Base-by-base conservation (phyloP, 1,139 yeast species). In the Suzukiozyma palmioleophila region DNA sequence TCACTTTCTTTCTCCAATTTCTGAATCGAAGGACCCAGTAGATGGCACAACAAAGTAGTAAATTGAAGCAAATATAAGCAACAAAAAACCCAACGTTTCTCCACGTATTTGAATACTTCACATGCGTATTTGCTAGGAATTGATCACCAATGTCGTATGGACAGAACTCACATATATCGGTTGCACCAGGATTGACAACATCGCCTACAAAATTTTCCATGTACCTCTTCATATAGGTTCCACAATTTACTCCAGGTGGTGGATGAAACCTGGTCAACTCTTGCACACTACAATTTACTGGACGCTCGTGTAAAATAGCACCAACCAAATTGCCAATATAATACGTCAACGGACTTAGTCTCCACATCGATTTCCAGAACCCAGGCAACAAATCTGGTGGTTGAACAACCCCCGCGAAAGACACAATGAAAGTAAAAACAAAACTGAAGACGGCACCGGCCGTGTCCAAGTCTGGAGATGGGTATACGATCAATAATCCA, bases 311-410 rank as follows among this genome's bases (percentile, higher is more conserved):
- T 26, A 82, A 59, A 42, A 81, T 61, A 3, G 64, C 44, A 16
- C 77, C 60, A 35, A 81, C 67, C 52, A 82, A 62, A 32, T 80
- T 81, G 39, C 79, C 80, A 39, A 84, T 73, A 48, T 79, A 67
- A 51, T 83, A 84, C 1, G 88, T 81, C 59, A 77, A 75, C 18
- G 92, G 92, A 6, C 85, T 78, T 2, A 75, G 74, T 53, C 81
- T 76, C 64, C 81, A 77, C 86, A 84, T 81, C 40, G 60, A 62
- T 1, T 56, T 59, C 82, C 83, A 84, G 63, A 84, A 83, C 1
- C 81, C 79, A n/a, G 84, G 85, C 75, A 81, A 73, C 41, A 75
- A 62, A 3, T 51, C 41, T 15, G 60, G 63, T 12, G 84, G 83
- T 53, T 79, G 85, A 39, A 78, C 74, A 43, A 81, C 81, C 56